phyloP scores from a whole-genome alignment of 1,139 yeast genomes.

The Candida labiduridarum region DNA sequence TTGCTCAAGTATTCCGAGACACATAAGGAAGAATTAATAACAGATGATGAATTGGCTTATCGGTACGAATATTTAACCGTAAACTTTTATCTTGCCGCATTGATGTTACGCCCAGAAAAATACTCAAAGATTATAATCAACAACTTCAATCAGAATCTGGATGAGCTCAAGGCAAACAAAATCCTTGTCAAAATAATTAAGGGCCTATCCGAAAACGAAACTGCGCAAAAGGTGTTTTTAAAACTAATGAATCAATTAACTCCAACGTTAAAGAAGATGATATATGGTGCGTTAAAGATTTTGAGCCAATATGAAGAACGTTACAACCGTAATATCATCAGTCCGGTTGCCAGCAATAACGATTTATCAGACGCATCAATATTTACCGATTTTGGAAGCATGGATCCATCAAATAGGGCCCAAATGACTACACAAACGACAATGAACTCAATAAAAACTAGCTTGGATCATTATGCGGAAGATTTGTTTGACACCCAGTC shows the following conservation, averaged over 20 bases:
- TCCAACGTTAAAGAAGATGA: conserved; percentile 28
- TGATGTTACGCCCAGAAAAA: conserved; percentile 40
- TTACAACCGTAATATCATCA: conserved; percentile 6
- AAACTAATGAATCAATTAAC: conserved; percentile 27
- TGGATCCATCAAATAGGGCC: conserved; percentile 10
- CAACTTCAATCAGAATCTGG: conserved; percentile 28
- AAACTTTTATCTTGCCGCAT: conserved; percentile 46
- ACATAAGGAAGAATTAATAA: conserved; percentile 16
- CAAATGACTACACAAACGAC: conserved; percentile 8
- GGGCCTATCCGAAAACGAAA: conserved; percentile 35
- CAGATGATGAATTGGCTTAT: conserved; percentile 21
- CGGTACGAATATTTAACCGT: conserved; percentile 33
- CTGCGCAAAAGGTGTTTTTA: conserved; percentile 25
- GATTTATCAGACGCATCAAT: conserved; percentile 13
- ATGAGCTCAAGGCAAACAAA: conserved; percentile 32
- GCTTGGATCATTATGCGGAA: conserved; percentile 17
- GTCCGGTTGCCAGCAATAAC: background rate
- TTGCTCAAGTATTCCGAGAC: conserved; percentile 23
- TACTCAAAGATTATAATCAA: conserved; percentile 29
- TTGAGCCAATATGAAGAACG: conserved; percentile 26
- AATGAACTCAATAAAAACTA: conserved; percentile 11
- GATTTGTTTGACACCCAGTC: conserved; percentile 8
- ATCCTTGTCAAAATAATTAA: conserved; percentile 43
- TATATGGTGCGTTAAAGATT: conserved; percentile 33
- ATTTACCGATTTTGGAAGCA: conserved; percentile 12